Evolutionary conservation across 1,284 basidiomycete species (phyloP), one percentile per base, ranked within the genome.

Genomic region (Hortiboletus rubellus): DNA sequence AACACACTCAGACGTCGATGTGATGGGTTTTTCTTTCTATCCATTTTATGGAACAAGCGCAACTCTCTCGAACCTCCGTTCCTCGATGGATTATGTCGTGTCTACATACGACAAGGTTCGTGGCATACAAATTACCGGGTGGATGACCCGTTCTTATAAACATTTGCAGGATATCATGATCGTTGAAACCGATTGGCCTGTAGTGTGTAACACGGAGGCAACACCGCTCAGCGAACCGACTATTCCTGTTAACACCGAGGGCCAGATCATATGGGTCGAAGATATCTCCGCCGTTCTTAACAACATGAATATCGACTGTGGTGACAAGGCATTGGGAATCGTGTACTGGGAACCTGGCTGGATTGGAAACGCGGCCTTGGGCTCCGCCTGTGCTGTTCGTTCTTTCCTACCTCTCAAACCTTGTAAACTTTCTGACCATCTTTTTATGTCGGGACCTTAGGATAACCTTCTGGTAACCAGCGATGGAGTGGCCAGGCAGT

Each of bases 301-400:
- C 33, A 22, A 31, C 18, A 27, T 59, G 31, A 52, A 58, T 31
- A 8, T 22, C 3, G 17, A 34, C 3, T 15, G 27, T 42, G 24
- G 27, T 41, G 42, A 52, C 33, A 62, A 54, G 46, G 53, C 41
- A 11, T 33, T 64, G 24, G 59, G 48, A 33, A 17, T 64, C 18
- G 30, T 54, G 14, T 55, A 62, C 30, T 66, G 37, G 40, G 60
- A 66, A n/a, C 57, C 50, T 14, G 52, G 43, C n/a, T 64, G 56
- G 50, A 5, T 46, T 14, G 27, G 36, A 8, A 64, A 64, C 15
- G n/a, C 52, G 1, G 22, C 10, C 6, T 9, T 65, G 11, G 40
- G 4, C 24, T 63, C 62, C 41, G 7, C 6, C 10, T 63, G 62
- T 22, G 5, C 45, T 33, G 63, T 60, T 18, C 7, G 63, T 61